Evolutionary conservation across 306 rosid species (phyloP), one percentile per base, ranked within the genome.

Genomic region (Purshia tridentata): DNA sequence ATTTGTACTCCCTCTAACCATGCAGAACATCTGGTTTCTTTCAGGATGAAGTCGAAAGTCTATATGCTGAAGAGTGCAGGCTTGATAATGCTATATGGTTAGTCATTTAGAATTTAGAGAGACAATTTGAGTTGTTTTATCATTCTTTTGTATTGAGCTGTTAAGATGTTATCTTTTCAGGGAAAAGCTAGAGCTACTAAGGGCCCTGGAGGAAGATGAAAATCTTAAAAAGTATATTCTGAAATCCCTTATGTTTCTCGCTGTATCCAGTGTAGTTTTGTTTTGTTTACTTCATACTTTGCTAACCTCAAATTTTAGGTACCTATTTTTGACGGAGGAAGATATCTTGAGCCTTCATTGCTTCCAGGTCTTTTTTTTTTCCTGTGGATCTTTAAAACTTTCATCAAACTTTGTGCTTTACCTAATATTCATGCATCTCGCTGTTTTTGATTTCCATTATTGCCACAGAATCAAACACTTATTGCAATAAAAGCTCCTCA

Each of bases 401-500:
- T 39, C 48, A 14, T 68, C 65, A 16, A 16, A 40, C 11, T 62
- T 72, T 35, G 15, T 2, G 18, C 48, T 44, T 49, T 48, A 9
- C 49, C 72, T 72, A 70, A 74, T 12, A 57, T 65, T 50, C 60
- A 42, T 76, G 61, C 51, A 67, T 60, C 89, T 81, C 59, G 76
- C 75, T 59, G 48, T 76, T 67, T 75, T 16, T 15, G 80, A 58
- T 37, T 59, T 61, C 68, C 16, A 72, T 57, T 49, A 20, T 59
- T 73, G 23, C 75, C 63, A 50, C 87, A 92, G 96, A 83, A 84
- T 80, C 87, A 83, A 76, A 85, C 92, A 78, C 84, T 90, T 51
- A 83, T 92, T 76, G 95, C 87, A 48, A 80, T 92, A 77, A 87
- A 84, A 78, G 97, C 97, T 68, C 98, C 97, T 3, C 83, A 76